Base-by-base conservation (phyloP, 805 yeast genomes). In the Yarrowia hollandica region DNA sequence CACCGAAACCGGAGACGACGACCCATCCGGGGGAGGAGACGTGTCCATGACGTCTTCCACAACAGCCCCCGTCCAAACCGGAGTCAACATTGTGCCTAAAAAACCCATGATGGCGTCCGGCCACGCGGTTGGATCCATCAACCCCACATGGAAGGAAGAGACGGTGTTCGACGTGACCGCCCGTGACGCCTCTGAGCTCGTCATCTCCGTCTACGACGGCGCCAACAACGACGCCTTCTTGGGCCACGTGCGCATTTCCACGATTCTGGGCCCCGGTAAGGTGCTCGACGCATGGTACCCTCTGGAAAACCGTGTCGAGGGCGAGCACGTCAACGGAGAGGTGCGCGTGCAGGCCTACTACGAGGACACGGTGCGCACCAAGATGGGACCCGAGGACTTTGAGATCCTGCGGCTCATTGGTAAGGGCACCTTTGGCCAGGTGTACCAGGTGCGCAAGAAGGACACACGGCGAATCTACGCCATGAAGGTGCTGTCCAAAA, bases 361-460 rank as follows among this genome's bases (percentile, higher is more conserved):
- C 72, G 82, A 82, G 46, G 75, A 82, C 31, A 59, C 61, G 19
- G 34, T 22, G 25, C 58, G 44, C 7, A 54, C 59, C 26, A 86
- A 58, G 37, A 63, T 64, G 68, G 96, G 97, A 0, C 99, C 99
- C 5, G 86, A 85, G 55, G 98, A 94, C 73, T 94, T 94, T 72
- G 96, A 91, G 71, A 90, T 92, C 15, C 80, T 94, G 66, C 80
- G 97, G 68, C 77, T 92, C 57, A 77, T 92, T 62, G 99, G 99
- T 62, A 90, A 90, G 70, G 99, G 99, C 59, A 94, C 98, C 0
- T 92, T 92, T 77, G 99, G 99, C 28, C 96, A 90, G 75, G 99
- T 92, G 33, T 94, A 86, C 74, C 99, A 94, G 75, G 99, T 94
- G 41, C 84, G 86, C 63, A 94, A 92, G 79, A 80, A 80, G 65